Percentiles rank a stretch among this genome's conserved stretches.
phyloP scores from a whole-genome alignment of 345 rosid genomes.

The Eutrema japonicum region DNA sequence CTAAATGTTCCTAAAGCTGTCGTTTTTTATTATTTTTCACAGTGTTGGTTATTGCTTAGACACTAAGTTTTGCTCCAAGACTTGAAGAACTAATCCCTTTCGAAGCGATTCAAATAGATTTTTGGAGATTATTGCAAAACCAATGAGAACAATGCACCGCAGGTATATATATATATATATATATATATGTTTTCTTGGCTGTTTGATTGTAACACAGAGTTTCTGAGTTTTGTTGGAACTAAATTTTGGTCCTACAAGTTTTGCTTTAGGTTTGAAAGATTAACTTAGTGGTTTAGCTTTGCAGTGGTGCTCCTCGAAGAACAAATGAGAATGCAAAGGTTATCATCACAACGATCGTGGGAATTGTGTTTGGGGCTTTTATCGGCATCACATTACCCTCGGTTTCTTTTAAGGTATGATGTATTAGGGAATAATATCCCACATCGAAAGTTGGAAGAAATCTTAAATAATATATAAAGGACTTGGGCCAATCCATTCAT shows the following conservation, averaged over 20 bases:
- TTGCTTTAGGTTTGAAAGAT: constrained; percentile 19
- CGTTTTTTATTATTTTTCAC: background rate
- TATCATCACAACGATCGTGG: constrained; percentile 58
- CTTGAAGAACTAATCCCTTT: background rate
- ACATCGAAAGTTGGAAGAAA: no score
- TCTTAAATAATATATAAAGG: no score
- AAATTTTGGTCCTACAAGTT: no score
- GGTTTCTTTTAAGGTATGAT: constrained; percentile 63
- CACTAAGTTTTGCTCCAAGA: background rate
- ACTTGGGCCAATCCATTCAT: no score
- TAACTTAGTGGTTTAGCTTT: constrained; percentile 38
- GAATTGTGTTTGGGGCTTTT: constrained; percentile 69
- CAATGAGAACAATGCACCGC: constrained; percentile 62
- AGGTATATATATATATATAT: constrained; percentile 47
- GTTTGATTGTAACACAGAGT: constrained; percentile 1
- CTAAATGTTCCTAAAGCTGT: no score
- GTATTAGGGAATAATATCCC: no score
- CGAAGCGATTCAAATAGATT: background rate
- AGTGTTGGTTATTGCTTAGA: background rate
- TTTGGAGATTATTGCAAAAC: constrained; percentile 20
- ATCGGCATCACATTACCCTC: constrained; percentile 72
- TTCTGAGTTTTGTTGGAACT: no score
- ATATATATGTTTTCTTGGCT: background rate
- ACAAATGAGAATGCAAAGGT: constrained; percentile 58
- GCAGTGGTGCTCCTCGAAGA: constrained; percentile 68